Conservation (phyloP, 2,329 filamentous ascomycete genomes). For the Blastomyces silverae region DNA sequence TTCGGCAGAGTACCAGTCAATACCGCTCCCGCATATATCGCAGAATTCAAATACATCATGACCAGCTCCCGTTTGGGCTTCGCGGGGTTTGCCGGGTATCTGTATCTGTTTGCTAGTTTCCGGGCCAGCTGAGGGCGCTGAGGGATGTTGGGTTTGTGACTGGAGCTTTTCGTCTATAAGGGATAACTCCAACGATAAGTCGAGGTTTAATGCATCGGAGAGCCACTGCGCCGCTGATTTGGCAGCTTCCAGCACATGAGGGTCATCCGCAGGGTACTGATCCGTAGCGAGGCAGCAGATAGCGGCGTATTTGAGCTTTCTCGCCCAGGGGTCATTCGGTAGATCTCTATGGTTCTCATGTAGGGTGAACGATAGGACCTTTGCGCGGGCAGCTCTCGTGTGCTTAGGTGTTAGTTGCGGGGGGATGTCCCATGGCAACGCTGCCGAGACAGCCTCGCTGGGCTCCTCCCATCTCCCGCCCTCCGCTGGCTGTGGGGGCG, state of each 20-base stretch:
- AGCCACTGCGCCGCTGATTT: conserved; percentile 27
- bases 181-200: conserved; percentile 31
- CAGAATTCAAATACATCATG: conserved; percentile 43
- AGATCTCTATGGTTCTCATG: conserved; percentile 20
- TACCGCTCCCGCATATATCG: conserved; percentile 45
- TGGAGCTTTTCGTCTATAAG: conserved; percentile 22
- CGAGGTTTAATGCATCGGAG: conserved; percentile 25
- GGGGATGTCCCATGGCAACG: conserved; percentile 19
- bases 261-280: conserved; percentile 19
- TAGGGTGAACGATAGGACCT: conserved; percentile 29
- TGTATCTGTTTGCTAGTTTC: conserved; percentile 24
- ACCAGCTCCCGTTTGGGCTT: conserved; percentile 24
- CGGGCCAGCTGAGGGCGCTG: background rate
- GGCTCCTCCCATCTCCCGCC: conserved; percentile 14
- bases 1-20: conserved; percentile 44
- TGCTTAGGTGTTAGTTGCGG: conserved; percentile 19
- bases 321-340: conserved; percentile 23
- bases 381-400: conserved; percentile 23
- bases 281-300: conserved; percentile 34
- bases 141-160: background rate
- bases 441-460: conserved; percentile 17
- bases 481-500: conserved; percentile 21
- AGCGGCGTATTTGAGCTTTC: conserved; percentile 34
- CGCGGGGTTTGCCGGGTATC: conserved; percentile 19
- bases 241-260: conserved; percentile 25